Conservation (phyloP, 352 stramenopile genomes). For the Lagenidium giganteum region DNA sequence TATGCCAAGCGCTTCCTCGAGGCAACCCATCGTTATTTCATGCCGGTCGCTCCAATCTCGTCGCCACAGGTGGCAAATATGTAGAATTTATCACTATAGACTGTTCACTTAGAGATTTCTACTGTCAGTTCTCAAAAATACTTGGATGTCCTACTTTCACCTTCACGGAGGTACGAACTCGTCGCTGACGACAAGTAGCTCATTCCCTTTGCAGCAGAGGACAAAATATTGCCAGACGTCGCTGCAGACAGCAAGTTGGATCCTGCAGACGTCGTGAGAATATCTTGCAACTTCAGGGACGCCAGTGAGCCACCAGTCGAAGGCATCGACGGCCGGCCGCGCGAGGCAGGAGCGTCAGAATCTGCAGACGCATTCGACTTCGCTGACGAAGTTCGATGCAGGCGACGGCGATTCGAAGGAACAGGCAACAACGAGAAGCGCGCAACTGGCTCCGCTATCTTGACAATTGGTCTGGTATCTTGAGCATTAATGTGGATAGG, state of each 20-base stretch:
- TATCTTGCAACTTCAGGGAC: constrained; percentile 40
- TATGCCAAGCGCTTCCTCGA: constrained; percentile 96
- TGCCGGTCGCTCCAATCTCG: constrained; percentile 90
- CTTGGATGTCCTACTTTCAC: constrained; percentile 29
- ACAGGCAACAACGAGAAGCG: constrained; percentile 80
- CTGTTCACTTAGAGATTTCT: too few species aligned
- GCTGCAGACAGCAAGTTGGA: constrained; percentile 60
- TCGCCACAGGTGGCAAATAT: constrained; percentile 33
- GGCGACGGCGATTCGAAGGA: constrained; percentile 43
- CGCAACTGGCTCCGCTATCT: constrained; percentile 68
- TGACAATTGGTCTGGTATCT: constrained; percentile 58
- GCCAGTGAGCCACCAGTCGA: constrained; percentile 10
- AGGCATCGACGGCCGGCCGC: not conserved
- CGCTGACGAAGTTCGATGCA: constrained; percentile 40
- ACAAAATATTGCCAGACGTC: constrained; percentile 52
- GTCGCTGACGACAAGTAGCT: constrained; percentile 77
- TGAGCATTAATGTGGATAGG: constrained; percentile 59
- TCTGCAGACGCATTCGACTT: constrained; percentile 10
- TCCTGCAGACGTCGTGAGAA: constrained; percentile 23
- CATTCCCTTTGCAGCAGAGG: constrained; percentile 76
- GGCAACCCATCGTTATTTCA: constrained; percentile 96
- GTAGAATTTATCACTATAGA: too few species aligned
- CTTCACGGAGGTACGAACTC: constrained; percentile 51
- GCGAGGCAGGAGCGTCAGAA: constrained; percentile 5
- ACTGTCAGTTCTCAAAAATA: constrained; percentile 84